phyloP scores from a whole-genome alignment of 371 early-diverging fungal species.

The Rhizopus delemar region DNA sequence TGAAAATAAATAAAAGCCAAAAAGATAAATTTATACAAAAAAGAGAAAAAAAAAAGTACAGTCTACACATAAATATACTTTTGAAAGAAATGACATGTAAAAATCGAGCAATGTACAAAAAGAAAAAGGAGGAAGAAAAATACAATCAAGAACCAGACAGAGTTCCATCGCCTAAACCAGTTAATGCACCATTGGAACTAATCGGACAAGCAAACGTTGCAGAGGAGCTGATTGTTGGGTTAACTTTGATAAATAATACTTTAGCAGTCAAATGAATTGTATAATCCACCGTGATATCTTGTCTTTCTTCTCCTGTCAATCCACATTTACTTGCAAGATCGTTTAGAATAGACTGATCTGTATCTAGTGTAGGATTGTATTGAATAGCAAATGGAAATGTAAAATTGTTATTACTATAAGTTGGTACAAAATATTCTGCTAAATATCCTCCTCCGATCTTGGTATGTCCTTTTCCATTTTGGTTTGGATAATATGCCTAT shows the following conservation, averaged over 20 bases:
- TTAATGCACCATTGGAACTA: constrained; percentile 26
- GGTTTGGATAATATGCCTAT: constrained; percentile 38
- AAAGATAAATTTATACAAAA: no score
- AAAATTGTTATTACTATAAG: constrained; percentile 40
- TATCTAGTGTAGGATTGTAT: constrained; percentile 39
- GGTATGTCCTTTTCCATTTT: constrained; percentile 23
- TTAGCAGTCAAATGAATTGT: constrained; percentile 35
- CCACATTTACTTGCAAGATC: constrained; percentile 54
- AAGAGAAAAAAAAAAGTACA: no score
- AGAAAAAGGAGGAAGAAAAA: not conserved
- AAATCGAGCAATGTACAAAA: not conserved
- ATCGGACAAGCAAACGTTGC: constrained; percentile 46
- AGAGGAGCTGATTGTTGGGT: constrained; percentile 35
- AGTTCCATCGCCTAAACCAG: constrained; percentile 24
- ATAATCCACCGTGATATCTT: constrained; percentile 39
- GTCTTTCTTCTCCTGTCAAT: constrained; percentile 26
- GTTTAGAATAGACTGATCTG: constrained; percentile 41
- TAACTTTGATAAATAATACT: constrained; percentile 42
- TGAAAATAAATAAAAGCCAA: no score
- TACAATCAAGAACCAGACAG: not conserved
- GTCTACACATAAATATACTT: no score
- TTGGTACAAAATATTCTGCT: constrained; percentile 39
- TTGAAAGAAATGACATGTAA: no score
- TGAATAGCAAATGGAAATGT: constrained; percentile 50
- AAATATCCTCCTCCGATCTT: constrained; percentile 51